Base-by-base conservation (phyloP, 768 basidiomycete species). In the Lentinula lateritia region DNA sequence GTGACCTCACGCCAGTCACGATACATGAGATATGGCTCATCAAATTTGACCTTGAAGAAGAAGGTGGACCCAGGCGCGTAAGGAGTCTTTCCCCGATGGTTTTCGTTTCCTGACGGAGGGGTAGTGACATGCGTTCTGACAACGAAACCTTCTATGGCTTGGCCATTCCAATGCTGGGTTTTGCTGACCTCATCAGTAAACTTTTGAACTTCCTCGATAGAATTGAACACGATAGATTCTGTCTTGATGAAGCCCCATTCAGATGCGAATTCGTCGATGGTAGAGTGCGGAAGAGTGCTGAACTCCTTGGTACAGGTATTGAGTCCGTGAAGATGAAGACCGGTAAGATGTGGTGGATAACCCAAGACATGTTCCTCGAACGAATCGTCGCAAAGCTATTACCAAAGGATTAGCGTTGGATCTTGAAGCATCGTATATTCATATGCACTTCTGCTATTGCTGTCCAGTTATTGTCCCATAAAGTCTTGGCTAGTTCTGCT, bases 31-130 rank as follows among this genome's bases (percentile, higher is more conserved):
- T 99, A 99, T 2, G 96, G 96, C 69, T 98, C 93, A 73, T 98
- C 95, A 73, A 98, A 98, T 72, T 99, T 99, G 76, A 98, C 82
- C 71, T 99, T 99, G 87, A 97, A 98, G 82, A 99, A 98, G 80
- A 98, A 96, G 0, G 93, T 89, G 1, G 90, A 85, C 35, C 89
- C 92, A 0, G 87, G 73, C 0, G 79, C 71, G 69, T 98, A 97
- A 0, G 94, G 95, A 6, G 36, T 42, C 39, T 32, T 46, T 50
- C 67, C 68, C 48, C 62, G 46, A 2, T 50, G 50, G 34, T 67
- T 71, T 55, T 71, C 73, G 0, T 69, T 62, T 9, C 65, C 65
- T 6, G 63, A 68, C 1, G 69, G 70, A 32, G 77, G 80, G 55
- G 73, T 73, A 18, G 76, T 64, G 65, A 93, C 84, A 63, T 78